Evolutionary conservation across 345 rosid species (phyloP).

Genomic region (Leavenworthia alabamica): DNA sequence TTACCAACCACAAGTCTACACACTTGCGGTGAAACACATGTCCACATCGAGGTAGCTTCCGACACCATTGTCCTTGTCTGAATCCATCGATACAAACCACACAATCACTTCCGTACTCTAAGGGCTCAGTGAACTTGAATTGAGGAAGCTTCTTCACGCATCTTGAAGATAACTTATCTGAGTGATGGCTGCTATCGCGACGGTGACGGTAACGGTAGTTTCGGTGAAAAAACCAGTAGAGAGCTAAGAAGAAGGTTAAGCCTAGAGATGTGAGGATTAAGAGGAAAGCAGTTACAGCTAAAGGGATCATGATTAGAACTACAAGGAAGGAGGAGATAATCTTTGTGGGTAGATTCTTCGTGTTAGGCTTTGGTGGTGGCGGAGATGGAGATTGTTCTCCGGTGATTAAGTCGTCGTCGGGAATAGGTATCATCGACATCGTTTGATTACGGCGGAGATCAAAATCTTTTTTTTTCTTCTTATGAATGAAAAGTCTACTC

Average conservation of each 20-base stretch:
- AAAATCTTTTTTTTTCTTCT: neutral
- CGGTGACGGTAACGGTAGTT: slow-evolving; percentile 35
- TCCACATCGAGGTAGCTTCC: slow-evolving; percentile 59
- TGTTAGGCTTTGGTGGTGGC: slow-evolving; percentile 40
- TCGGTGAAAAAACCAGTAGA: slow-evolving; percentile 46
- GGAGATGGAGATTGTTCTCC: slow-evolving; percentile 21
- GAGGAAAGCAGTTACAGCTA: slow-evolving; percentile 47
- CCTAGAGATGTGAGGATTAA: slow-evolving; percentile 52
- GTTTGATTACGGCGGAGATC: neutral
- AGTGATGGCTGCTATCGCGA: slow-evolving; percentile 11
- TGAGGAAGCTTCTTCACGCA: slow-evolving; percentile 58
- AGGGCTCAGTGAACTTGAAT: slow-evolving; percentile 37
- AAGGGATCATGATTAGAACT: slow-evolving; percentile 56
- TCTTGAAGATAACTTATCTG: slow-evolving; percentile 39
- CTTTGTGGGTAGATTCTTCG: slow-evolving; percentile 23
- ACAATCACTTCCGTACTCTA: slow-evolving; percentile 40
- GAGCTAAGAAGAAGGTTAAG: slow-evolving; percentile 45
- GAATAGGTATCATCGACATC: slow-evolving; percentile 21
- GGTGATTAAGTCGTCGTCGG: neutral
- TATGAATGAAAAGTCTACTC: neutral
- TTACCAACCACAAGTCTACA: slow-evolving; percentile 74
- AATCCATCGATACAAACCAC: slow-evolving; percentile 72
- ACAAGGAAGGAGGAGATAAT: slow-evolving; percentile 57
- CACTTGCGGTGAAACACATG: slow-evolving; percentile 77
- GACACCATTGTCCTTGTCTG: slow-evolving; percentile 76